A percentile compares a stretch with the other conserved stretches of the same genome.
Evolutionary conservation across 331 rosid species (phyloP).

Genomic region (Pyracantha coccinea): DNA sequence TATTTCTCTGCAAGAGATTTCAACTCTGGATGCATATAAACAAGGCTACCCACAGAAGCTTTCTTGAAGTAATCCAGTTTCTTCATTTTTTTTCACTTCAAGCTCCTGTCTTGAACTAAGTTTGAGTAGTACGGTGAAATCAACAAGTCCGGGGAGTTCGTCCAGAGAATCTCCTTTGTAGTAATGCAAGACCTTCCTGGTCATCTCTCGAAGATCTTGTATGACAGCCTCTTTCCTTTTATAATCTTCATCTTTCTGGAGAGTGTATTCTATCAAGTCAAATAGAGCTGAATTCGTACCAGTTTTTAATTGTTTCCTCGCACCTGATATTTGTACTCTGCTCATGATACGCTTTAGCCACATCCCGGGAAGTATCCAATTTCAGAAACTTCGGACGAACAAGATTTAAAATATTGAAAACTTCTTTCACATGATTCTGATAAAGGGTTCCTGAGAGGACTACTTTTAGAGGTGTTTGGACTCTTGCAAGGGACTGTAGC

Average conservation of each 20-base stretch:
- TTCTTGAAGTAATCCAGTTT: conserved; percentile 47
- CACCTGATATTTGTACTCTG: conserved; percentile 48
- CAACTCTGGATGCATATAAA: conserved; percentile 73
- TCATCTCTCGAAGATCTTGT: conserved; percentile 88
- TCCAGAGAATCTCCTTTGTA: conserved; percentile 90
- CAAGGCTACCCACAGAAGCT: conserved; percentile 59
- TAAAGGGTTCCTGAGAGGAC: conserved; percentile 89
- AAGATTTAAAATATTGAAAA: conserved; percentile 69
- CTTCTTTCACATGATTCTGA: conserved; percentile 87
- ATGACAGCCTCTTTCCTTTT: conserved; percentile 62
- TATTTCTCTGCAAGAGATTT: conserved; percentile 21
- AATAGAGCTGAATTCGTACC: conserved; percentile 31
- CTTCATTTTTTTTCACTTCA: conserved; percentile 44
- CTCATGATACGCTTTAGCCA: conserved; percentile 61
- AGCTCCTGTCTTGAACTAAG: conserved; percentile 54
- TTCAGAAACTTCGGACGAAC: conserved; percentile 72
- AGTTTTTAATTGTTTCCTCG: conserved; percentile 24
- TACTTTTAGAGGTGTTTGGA: conserved; percentile 73
- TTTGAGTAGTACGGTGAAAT: conserved; percentile 57
- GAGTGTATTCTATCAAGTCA: conserved; percentile 60
- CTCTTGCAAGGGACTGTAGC: conserved; percentile 67
- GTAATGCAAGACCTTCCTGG: conserved; percentile 74
- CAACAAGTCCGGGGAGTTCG: conserved; percentile 85
- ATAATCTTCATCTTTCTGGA: conserved; percentile 73
- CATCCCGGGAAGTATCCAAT: conserved; percentile 46